Base-by-base conservation (phyloP, 2,329 filamentous ascomycete genomes). In the Ascochyta viciae-villosae region DNA sequence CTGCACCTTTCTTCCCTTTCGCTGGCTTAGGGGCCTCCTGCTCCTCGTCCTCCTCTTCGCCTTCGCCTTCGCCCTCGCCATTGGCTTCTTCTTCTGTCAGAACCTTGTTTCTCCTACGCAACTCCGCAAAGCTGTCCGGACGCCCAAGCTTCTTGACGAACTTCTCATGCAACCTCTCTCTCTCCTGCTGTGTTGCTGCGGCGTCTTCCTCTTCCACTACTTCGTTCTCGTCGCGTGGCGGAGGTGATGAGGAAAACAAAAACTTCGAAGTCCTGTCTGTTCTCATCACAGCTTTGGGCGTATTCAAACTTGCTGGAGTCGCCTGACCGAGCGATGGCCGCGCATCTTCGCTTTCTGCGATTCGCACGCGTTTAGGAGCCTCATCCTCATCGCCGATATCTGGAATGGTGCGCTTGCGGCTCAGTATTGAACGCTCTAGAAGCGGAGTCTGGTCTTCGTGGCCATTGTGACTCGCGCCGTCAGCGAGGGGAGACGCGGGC, bases 121-220 rank as follows among this genome's bases (percentile, higher is more conserved):
- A 84, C 58, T 87, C 83, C 24, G 85, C 82, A 62, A 96, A 81
- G 70, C 91, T 94, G 70, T 96, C 92, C 1, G 92, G 89, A 39
- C 90, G 87, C 0, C 94, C 93, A 2, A 99, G 85, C 74, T 94
- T 96, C 81, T 90, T 91, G 29, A 98, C 89, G 69, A 98, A 99
- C 66, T 87, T 89, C 58, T 85, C 82, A 72, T 97, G 95, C 23
- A 97, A 78, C 44, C 86, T 87, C 55, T 89, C 85, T 69, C 89
- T 92, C 55, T 82, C 81, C 60, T 80, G 84, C 63, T 78, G 83
- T 1, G 80, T 80, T 3, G 78, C 77, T 49, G 84, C 84, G 6
- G 82, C 80, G 13, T 85, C 82, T 1, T 68, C 63, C 9, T 75
- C 74, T 3, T 79, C 76, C 3, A 77, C 74, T 1, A 75, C 73